A percentile compares a stretch with the other conserved stretches of the same genome.
phyloP scores from a whole-genome alignment of 257 asterid species.

The Nyctanthes arbortristis region DNA sequence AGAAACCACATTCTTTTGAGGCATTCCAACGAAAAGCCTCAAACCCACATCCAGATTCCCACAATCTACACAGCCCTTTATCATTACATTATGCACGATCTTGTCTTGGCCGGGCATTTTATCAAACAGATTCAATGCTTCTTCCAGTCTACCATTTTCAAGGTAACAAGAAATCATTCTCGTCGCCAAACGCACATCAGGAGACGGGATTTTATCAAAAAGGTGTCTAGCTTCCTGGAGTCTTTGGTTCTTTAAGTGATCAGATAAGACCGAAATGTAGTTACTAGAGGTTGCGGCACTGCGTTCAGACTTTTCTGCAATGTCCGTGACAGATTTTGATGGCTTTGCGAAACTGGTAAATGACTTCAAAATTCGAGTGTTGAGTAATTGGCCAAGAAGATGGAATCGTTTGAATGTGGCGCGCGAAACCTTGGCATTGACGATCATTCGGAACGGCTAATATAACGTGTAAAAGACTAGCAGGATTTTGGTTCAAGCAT shows the following conservation, averaged over 20 bases:
- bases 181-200: conserved; percentile 56
- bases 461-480: too few relatives aligned
- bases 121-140: conserved; percentile 74
- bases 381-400: conserved; percentile 19
- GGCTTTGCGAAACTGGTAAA: conserved; percentile 10
- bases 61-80: conserved; percentile 70
- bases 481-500: too few relatives aligned
- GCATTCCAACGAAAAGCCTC: conserved; percentile 68
- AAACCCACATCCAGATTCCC: conserved; percentile 58
- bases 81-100: conserved; percentile 76
- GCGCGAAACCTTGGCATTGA: conserved; percentile 35
- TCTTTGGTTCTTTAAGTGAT: conserved; percentile 38
- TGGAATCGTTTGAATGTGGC: conserved; percentile 30
- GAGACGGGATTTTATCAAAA: conserved; percentile 35
- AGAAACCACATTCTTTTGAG: conserved; percentile 65
- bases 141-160: conserved; percentile 47
- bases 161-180: conserved; percentile 55
- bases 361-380: conserved; percentile 13
- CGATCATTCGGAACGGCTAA: neutral
- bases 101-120: conserved; percentile 64
- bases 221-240: conserved; percentile 35
- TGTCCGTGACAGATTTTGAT: conserved; percentile 21
- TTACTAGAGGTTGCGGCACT: conserved; percentile 1
- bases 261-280: conserved; percentile 28
- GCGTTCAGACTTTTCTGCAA: conserved; percentile 22